Percentiles rank a stretch among this genome's conserved stretches.
These are phyloP conservation scores for Cercis canadensis DNA, from an alignment of 306 rosid genomes.

Conservation along the genomic window DNA sequence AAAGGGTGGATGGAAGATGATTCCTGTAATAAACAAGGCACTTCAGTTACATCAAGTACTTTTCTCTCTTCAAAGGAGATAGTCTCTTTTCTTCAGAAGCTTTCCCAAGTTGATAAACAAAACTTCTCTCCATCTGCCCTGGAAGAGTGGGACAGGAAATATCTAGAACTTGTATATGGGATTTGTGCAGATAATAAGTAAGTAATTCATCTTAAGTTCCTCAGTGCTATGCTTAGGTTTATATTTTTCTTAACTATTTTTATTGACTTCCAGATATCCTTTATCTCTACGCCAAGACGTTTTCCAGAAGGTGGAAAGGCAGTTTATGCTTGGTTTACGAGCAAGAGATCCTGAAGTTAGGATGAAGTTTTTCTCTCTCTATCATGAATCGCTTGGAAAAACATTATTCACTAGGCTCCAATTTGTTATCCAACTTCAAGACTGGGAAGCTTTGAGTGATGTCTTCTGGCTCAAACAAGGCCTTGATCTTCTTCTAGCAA, in stretches of 20 bases:
- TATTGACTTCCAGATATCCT: constrained; percentile 63
- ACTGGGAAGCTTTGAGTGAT: constrained; percentile 96
- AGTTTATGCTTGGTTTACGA: constrained; percentile 93
- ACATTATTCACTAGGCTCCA: constrained; percentile 85
- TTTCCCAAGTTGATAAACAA: constrained; percentile 90
- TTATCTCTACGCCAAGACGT: constrained; percentile 80
- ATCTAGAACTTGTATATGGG: constrained; percentile 87
- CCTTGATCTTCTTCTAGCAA: constrained; percentile 95
- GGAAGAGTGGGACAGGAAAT: constrained; percentile 94
- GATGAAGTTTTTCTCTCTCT: constrained; percentile 82
- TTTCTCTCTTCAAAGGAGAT: constrained; percentile 87
- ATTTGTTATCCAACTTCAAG: constrained; percentile 85
- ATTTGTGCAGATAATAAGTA: constrained; percentile 90
- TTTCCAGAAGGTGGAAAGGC: constrained; percentile 91
- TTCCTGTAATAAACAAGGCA: constrained; percentile 76
- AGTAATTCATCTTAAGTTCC: constrained; percentile 41
- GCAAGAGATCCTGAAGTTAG: constrained; percentile 93
- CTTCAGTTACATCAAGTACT: constrained; percentile 63
- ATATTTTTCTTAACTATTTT: constrained; percentile 28
- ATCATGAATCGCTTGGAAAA: constrained; percentile 87
- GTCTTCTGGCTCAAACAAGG: constrained; percentile 99
- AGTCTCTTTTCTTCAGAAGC: constrained; percentile 93
- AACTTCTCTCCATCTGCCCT: constrained; percentile 62
- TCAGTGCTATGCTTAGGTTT: constrained; percentile 24
- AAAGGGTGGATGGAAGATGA: constrained; percentile 98